Base-by-base conservation (phyloP, 257 asterid species). In the Cordia subcordata region DNA sequence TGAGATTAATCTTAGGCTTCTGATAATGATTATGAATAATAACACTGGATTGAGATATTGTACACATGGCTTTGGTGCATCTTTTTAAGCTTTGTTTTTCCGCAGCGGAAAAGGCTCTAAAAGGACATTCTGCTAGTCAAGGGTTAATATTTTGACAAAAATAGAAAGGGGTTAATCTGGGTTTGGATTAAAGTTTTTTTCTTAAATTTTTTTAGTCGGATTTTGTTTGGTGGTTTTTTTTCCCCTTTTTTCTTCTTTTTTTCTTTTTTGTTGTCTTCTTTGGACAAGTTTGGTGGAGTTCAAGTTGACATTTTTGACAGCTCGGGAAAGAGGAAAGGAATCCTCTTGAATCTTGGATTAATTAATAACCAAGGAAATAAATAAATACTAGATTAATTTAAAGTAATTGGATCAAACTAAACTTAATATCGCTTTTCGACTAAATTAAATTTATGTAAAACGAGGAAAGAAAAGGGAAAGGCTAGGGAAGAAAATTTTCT, bases 41-140 rank as follows among this genome's bases (percentile, higher is more conserved):
- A n/a, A n/a, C n/a, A n/a, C n/a, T n/a, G n/a, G 64, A 72, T 20
- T 68, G 52, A 52, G 72, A 23, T 55, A 62, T 62, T 50, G 91
- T 60, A 68, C 56, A 57, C 91, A 84, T 85, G 67, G 67, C 68
- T 54, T 72, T 49, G 68, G 62, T 50, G 83, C 94, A 87, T 85
- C n/a, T 62, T 82, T 56, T 60, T 72, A 69, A 49, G 47, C 53
- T 45, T 40, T 22, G 15, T 16, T 10, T 49, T 42, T 17, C 40
- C 52, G 53, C 11, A 21, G 58, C 53, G 55, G 61, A 58, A 32
- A 22, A 57, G 23, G 32, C n/a, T n/a, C n/a, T n/a, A n/a, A 69
- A 44, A 50, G 61, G 80, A 70, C 86, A 91, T 87, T 73, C 80
- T 51, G 10, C 14, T 6, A 0, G 12, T 15, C 38, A 42, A 37